Base-by-base conservation (phyloP, 2,329 filamentous ascomycete species). In the Aspergillus pseudoterreus region DNA sequence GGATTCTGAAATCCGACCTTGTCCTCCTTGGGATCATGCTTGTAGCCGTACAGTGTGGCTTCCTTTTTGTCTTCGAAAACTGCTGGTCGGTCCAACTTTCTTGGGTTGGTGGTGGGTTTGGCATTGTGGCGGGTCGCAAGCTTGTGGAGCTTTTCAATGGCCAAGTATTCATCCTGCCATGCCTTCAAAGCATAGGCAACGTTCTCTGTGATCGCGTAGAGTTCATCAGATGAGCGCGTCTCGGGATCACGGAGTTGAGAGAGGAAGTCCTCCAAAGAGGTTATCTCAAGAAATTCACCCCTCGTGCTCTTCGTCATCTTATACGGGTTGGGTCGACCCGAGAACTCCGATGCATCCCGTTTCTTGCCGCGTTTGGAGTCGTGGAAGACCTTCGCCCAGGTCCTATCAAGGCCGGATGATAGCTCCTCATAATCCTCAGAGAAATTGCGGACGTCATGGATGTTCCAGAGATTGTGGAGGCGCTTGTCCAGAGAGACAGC, bases 1-100 rank as follows among this genome's bases (percentile, higher is more conserved):
- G 82, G 80, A 59, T 84, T 78, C 57, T 84, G 82, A 48, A 68
- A 71, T n/a, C 77, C 76, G 35, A 69, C 65, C 48, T 72, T 71
- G 33, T 62, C 57, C 33, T 68, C 66, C 58, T 79, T 79, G 0
- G 78, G 66, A 54, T 82, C 80, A 62, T 81, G 81, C 32, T 73
- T 75, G 63, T 84, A 85, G 50, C 80, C 79, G 61, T 85, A 85
- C 0, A 85, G 68, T 51, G 78, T 77, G 1, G 82, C 77, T 67
- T 85, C 82, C 57, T 83, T 83, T 65, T 78, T 78, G 57, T 82
- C 82, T 60, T 83, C 81, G 54, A 75, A 83, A 2, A 81, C 63
- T n/a, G 71, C 66, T 4, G 70, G 67, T 11, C 74, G 68, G 10
- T 80, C 76, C 17, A 78, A 72, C 55, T 81, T 80, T 53, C 80